Percentiles rank a stretch among this genome's conserved stretches.
Conservation (phyloP, 768 basidiomycete genomes). For the Amanita pseudoporphyria region DNA sequence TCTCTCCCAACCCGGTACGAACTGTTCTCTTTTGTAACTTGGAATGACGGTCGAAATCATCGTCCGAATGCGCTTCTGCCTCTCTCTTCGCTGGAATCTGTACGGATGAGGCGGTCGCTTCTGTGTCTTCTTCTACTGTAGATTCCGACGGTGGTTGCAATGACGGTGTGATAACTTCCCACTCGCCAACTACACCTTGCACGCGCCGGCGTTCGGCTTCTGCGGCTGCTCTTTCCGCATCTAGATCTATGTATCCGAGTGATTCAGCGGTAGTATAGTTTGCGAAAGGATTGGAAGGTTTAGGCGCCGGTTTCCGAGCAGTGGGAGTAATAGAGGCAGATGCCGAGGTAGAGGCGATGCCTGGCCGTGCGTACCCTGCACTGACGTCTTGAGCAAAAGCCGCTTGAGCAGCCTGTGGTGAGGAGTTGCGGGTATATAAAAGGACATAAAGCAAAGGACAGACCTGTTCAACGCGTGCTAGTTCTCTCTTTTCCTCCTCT, state of each 20-base stretch:
- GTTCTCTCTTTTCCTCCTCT: slow-evolving; percentile 82
- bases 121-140: slow-evolving; percentile 5
- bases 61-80: slow-evolving; percentile 27
- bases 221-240: slow-evolving; percentile 52
- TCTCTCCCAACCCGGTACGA: slow-evolving; percentile 56
- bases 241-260: slow-evolving; percentile 73
- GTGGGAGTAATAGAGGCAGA: slow-evolving; percentile 16
- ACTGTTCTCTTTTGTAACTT: slow-evolving; percentile 60
- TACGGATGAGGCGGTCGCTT: slow-evolving; percentile 12
- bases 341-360: slow-evolving; percentile 12
- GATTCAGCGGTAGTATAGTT: slow-evolving; percentile 87
- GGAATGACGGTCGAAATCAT: slow-evolving; percentile 51
- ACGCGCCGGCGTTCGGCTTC: slow-evolving; percentile 49
- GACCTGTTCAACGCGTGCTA: slow-evolving; percentile 79
- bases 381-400: slow-evolving; percentile 74
- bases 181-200: slow-evolving; percentile 69
- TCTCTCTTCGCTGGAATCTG: slow-evolving; percentile 26
- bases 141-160: slow-evolving; percentile 12
- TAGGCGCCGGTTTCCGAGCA: slow-evolving; percentile 30
- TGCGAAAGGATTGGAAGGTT: slow-evolving; percentile 56
- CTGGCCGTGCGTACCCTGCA: slow-evolving; percentile 46
- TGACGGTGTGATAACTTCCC: slow-evolving; percentile 49
- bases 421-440: background rate
- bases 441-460: slow-evolving; percentile 9
- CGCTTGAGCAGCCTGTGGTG: slow-evolving; percentile 59